phyloP scores from a whole-genome alignment of 306 rosid genomes.

The Carpinus viminea region DNA sequence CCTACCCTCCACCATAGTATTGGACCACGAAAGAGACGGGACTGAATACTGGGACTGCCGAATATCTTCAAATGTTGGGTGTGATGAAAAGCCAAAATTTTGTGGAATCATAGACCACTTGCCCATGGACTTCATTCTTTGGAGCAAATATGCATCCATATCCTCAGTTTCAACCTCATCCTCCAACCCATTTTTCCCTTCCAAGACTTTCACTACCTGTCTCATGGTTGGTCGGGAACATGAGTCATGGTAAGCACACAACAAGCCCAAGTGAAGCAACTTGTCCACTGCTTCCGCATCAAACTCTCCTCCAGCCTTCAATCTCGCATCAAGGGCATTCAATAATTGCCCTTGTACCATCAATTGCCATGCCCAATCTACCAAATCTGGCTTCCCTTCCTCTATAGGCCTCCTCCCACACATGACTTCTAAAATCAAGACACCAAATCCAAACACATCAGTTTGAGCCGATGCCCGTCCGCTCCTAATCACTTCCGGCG shows the following conservation, averaged over 20 bases:
- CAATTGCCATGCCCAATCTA: constrained; percentile 60
- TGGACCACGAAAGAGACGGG: constrained; percentile 57
- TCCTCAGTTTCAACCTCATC: constrained; percentile 51
- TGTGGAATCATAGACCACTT: constrained; percentile 9
- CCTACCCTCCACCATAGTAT: constrained; percentile 41
- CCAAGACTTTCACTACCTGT: constrained; percentile 65
- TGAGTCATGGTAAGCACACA: constrained; percentile 73
- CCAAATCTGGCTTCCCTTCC: constrained; percentile 61
- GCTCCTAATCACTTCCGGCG: constrained; percentile 64
- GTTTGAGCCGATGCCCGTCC: constrained; percentile 76
- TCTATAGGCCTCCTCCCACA: constrained; percentile 89
- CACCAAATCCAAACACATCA: constrained; percentile 76
- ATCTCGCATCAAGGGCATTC: constrained; percentile 54
- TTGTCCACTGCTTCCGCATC: constrained; percentile 53
- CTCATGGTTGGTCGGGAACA: constrained; percentile 74
- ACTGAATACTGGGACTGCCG: constrained; percentile 43
- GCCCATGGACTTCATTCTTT: constrained; percentile 38
- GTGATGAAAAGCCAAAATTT: constrained; percentile 39
- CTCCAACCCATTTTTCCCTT: constrained; percentile 18
- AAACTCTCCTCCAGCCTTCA: constrained; percentile 45
- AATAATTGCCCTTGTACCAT: constrained; percentile 49
- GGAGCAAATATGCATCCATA: constrained; percentile 51
- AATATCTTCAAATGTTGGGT: constrained; percentile 77
- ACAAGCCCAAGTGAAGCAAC: constrained; percentile 68
- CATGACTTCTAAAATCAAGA: constrained; percentile 72